Conservation (phyloP, 768 basidiomycete genomes). For the Suillus brevipes region DNA sequence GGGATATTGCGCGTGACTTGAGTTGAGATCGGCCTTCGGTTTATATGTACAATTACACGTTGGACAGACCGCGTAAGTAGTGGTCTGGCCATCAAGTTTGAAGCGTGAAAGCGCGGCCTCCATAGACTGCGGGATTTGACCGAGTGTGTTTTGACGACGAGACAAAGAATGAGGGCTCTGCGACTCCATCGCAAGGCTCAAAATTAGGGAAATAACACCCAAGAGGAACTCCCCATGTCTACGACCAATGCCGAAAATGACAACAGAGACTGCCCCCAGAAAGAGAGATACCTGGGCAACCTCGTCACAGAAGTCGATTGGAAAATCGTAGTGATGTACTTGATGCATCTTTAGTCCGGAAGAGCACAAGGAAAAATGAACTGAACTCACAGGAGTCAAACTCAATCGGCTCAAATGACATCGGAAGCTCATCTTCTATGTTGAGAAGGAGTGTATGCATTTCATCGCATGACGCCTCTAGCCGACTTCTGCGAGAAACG, state of each 20-base stretch:
- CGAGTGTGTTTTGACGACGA: not conserved
- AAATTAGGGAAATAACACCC: constrained; percentile 13
- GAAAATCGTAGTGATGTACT: no score
- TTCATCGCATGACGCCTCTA: no score
- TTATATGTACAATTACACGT: constrained; percentile 14
- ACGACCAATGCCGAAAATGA: constrained; percentile 19
- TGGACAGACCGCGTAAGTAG: constrained; percentile 16
- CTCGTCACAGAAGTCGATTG: no score
- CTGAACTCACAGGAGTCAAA: no score
- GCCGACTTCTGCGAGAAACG: no score
- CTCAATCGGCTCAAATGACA: no score
- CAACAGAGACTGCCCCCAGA: constrained; percentile 17
- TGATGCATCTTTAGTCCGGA: no score
- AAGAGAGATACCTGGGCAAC: constrained; percentile 22
- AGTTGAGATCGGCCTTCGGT: not conserved
- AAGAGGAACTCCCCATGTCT: constrained; percentile 20
- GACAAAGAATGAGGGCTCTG: not conserved
- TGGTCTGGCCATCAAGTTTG: constrained; percentile 16
- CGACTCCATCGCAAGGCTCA: constrained; percentile 9
- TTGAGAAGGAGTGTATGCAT: no score
- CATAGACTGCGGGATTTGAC: not conserved
- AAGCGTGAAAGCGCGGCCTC: constrained; percentile 9
- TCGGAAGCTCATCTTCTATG: no score
- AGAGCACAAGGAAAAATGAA: not conserved
- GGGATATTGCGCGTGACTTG: constrained; percentile 11